Evolutionary conservation across 352 stramenopile genomes (phyloP), one percentile per base, ranked within the genome.

Genomic region (Phytophthora rubi): DNA sequence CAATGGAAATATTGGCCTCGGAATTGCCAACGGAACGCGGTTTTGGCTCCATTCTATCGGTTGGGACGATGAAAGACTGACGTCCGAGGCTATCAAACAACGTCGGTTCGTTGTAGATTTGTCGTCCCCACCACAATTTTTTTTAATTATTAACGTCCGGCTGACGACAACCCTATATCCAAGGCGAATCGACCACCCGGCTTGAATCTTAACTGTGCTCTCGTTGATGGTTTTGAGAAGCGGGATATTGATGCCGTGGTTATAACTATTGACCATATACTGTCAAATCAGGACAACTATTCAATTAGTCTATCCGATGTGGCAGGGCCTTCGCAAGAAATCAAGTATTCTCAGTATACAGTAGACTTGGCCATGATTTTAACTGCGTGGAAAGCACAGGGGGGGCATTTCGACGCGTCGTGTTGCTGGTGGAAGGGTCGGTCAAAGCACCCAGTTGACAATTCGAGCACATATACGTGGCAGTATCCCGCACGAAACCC

Each of bases 381-480:
- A 13, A 52, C 53, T 6, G 53, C 52, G n/a, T 51, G 53, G 33
- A 58, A 60, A 45, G 53, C 33, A 1, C 53, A 60, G 26, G 53
- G 9, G 18, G 53, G 16, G 49, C 53, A 6, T 60, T 59, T 49
- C 16, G 49, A 6, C 53, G 53, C 8, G 53, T 59, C 9, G 32
- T 59, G 6, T 3, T 21, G 3, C 18, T 59, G 16, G 12, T 60
- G n/a, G 53, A 60, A 33, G 53, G 53, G 3, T 49, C 53, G 2
- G 9, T 9, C 21, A 7, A 51, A 8, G 32, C 33, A 4, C 53
- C 53, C 5, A 21, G 0, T 9, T 51, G 53, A n/a, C 53, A 33
- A 10, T 60, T 60, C 9, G 35, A 60, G 35, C 53, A 60, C n/a
- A 8, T 60, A 28, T 60, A 60, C 16, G 53, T 60, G 7, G 53